Percentiles rank a stretch among this genome's conserved stretches.
Conservation (phyloP, 1,284 basidiomycete species). For the Trichosporon coremiiforme region DNA sequence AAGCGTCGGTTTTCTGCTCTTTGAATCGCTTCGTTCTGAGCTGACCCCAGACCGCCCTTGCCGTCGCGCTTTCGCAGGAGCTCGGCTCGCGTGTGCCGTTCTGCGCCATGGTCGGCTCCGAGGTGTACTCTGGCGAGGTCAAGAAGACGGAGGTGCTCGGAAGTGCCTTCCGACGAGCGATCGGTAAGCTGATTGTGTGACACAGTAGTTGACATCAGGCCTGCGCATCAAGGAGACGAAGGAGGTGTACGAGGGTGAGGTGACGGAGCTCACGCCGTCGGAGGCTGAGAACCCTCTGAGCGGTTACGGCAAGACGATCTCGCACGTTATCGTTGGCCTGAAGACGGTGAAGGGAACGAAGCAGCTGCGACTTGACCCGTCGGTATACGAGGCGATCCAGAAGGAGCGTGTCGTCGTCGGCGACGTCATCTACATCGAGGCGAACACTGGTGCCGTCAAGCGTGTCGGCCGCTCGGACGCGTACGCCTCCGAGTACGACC, state of each 20-base stretch:
- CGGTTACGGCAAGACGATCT: conserved; percentile 98
- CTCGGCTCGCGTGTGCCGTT: conserved; percentile 94
- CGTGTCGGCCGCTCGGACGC: conserved; percentile 96
- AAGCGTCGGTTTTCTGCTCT: no score
- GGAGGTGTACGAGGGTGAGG: conserved; percentile 97
- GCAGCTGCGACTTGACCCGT: conserved; percentile 90
- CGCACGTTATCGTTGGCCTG: conserved; percentile 92
- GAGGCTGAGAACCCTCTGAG: conserved; percentile 94
- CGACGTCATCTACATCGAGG: conserved; percentile 95
- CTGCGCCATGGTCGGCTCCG: conserved; percentile 96
- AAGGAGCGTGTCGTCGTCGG: conserved; percentile 97
- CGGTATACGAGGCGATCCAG: conserved; percentile 94
- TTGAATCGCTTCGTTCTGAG: background rate
- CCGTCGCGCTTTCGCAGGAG: conserved; percentile 90
- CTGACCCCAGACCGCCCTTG: conserved; percentile 80
- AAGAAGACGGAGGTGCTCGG: conserved; percentile 99
- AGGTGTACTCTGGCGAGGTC: conserved; percentile 95
- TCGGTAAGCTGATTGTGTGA: conserved; percentile 63
- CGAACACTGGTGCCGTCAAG: conserved; percentile 94
- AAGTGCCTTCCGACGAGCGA: conserved; percentile 90
- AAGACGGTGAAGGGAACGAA: conserved; percentile 99
- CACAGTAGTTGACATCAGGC: conserved; percentile 60
- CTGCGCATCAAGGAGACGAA: conserved; percentile 97
- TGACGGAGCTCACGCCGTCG: conserved; percentile 93
- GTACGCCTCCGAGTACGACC: conserved; percentile 96